Base-by-base conservation (phyloP, 192 early-diverging fungal genomes). In the Oehlia diaphana region DNA sequence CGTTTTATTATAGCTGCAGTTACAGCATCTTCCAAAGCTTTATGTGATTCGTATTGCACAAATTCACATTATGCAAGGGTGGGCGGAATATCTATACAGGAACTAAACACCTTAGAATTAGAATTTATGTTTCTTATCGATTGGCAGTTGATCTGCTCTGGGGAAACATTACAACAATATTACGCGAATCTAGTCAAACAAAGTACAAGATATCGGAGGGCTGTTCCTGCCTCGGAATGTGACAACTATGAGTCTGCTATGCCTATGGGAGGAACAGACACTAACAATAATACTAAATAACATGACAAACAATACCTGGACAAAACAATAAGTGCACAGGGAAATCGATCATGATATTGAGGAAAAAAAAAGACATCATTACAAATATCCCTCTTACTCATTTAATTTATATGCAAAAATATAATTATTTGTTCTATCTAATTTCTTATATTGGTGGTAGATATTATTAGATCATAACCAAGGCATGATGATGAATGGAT, bases 41-140 rank as follows among this genome's bases (percentile, higher is more conserved):
- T 98, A 73, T 97, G 94, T 75, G 97, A 98, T 81, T 94, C 92
- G 33, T 98, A 98, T 79, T 94, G 95, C 80, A 98, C 97, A 21
- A 99, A 99, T 82, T 87, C 92, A 19, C 94, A 96, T 81, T 99
- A 96, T 84, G 97, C 96, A 1, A 94, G 94, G 82, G 96, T 99
- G 19, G 98, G 98, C 23, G 98, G 98, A 31, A 90, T 99, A 42
- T 91, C 93, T 7, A 92, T 94, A 65, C 92, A 95, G 74, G 98
- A 99, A 85, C 86, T 99, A 16, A 99, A 99, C 78, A 89, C 95
- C 14, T 84, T 99, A 9, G 98, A 95, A 79, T 87, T 99, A 72
- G 98, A 99, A 82, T 90, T 97, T 77, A 76, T 97, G 66, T 87
- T 87, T 21, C 84, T 97, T 80, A 94, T 98, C 58, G 95, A 96